Evolutionary conservation across 1,139 yeast species (phyloP), one percentile per base, ranked within the genome.

Genomic region (Sugiyamaella japonica): DNA sequence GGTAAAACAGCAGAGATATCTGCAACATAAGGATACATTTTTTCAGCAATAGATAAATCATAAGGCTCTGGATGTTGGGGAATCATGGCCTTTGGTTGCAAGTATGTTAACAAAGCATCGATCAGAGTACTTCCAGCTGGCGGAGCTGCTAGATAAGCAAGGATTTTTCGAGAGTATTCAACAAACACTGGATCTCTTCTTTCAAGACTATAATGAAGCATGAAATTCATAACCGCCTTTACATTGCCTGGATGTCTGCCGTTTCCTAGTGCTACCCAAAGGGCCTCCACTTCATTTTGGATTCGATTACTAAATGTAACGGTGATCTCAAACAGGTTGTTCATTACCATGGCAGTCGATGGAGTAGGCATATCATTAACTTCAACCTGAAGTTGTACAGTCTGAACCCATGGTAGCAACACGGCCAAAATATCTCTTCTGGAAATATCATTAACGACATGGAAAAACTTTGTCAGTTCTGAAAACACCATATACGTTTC

Each of bases 181-280:
- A 93, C 93, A 71, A 91, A 87, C 0, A 76, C 72, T 0, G 95
- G 82, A 61, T 85, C 89, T 59, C 88, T 82, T 53, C 86, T 77
- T 45, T 84, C 84, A 54, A 91, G 74, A 44, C 96, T 85, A 45
- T 84, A 82, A 32, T 76, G 77, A 50, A 89, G 76, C 39, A 90
- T 75, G 64, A 83, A 93, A 47, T 85, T 88, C 63, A 89, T 71
- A 16, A 90, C 86, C 7, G 82, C 83, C 55, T 84, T 84, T 37
- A 86, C 85, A 64, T 93, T 91, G 9, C 77, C 78, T 9, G 83
- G 78, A 38, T 81, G 80, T n/a, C 77, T 75, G 3, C 85, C 86
- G 53, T 83, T 83, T 1, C 95, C 96, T 38, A 93, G 75, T 0
- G 97, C 95, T 3, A 88, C 89, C 99, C 99, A 95, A 38, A 93